Evolutionary conservation across 129 eudicot genomes (phyloP).

Genomic region (Centella asiatica): DNA sequence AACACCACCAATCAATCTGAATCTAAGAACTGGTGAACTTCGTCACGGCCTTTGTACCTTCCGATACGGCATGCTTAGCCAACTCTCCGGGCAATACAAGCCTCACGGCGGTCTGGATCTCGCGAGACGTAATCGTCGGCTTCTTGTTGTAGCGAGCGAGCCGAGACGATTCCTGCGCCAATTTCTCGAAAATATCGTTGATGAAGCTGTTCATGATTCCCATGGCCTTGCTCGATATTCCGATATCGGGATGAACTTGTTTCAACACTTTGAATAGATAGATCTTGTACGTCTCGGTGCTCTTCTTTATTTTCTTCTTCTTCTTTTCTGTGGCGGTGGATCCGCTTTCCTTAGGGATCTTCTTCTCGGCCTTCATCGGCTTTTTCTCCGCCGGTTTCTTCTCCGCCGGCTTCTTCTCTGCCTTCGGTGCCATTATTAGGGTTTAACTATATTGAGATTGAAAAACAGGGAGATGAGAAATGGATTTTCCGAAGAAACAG

Average conservation of each 20-base stretch:
- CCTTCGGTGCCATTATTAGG: too few relatives aligned
- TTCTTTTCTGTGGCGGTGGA: not conserved
- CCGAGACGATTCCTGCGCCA: not conserved
- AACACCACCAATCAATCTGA: not conserved
- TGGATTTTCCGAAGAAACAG: too few relatives aligned
- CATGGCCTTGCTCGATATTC: not conserved
- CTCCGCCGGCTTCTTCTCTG: too few relatives aligned
- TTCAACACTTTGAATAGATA: not conserved
- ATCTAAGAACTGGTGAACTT: not conserved
- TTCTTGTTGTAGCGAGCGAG: not conserved
- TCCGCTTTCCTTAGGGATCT: too few relatives aligned
- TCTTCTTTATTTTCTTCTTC: not conserved
- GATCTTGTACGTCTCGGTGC: not conserved
- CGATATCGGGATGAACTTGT: not conserved
- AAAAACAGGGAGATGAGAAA: too few relatives aligned
- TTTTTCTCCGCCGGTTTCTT: not conserved
- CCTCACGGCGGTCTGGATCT: not conserved
- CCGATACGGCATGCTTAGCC: not conserved
- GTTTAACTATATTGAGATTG: too few relatives aligned
- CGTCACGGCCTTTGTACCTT: not conserved
- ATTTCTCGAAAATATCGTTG: not conserved
- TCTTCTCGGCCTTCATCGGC: not conserved
- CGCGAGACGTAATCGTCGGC: too few relatives aligned
- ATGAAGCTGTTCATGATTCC: not conserved
- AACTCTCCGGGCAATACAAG: not conserved